A percentile compares a stretch with the other conserved stretches of the same genome.
Evolutionary conservation across 2,329 filamentous ascomycete genomes (phyloP).

Genomic region (Verticillium dahliae): DNA sequence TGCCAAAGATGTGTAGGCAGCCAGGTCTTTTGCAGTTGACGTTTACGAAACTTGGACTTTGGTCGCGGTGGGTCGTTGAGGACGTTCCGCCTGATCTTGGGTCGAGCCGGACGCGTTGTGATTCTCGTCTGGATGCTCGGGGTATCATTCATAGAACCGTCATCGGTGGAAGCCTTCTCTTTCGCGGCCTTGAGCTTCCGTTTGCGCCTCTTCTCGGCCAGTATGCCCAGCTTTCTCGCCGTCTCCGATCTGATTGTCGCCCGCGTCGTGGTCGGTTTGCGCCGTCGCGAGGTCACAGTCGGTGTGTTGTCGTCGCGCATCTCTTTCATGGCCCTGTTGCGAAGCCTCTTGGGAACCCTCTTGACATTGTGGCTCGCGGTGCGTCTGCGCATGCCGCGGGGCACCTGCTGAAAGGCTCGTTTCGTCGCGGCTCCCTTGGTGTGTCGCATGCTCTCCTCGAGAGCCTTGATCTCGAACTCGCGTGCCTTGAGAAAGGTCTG

Average conservation of each 20-base stretch:
- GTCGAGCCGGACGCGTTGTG: conserved; percentile 37
- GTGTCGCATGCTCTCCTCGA: conserved; percentile 74
- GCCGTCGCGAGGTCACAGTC: conserved; percentile 58
- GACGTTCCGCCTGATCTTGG: conserved; percentile 64
- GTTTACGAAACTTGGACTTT: conserved; percentile 69
- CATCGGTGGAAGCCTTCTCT: conserved; percentile 21
- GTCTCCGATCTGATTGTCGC: conserved; percentile 66
- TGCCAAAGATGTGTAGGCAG: conserved; percentile 92
- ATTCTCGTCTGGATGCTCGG: conserved; percentile 21
- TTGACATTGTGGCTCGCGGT: conserved; percentile 96
- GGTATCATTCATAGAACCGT: conserved; percentile 13
- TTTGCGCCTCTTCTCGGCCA: conserved; percentile 50
- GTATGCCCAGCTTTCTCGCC: conserved; percentile 60
- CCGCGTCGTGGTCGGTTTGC: conserved; percentile 53
- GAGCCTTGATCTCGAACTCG: conserved; percentile 80
- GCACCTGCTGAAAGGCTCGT: conserved; percentile 86
- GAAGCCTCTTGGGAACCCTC: conserved; percentile 72
- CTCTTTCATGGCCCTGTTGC: conserved; percentile 60
- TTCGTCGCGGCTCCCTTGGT: conserved; percentile 57
- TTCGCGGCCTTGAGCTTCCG: conserved; percentile 29
- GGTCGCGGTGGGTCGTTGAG: conserved; percentile 54
- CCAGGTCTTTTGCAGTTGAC: conserved; percentile 87
- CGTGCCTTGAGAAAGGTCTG: conserved; percentile 78
- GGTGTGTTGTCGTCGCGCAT: conserved; percentile 91
- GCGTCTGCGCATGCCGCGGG: conserved; percentile 72